Evolutionary conservation across 306 rosid genomes (phyloP).

Genomic region (Lagenaria siceraria): DNA sequence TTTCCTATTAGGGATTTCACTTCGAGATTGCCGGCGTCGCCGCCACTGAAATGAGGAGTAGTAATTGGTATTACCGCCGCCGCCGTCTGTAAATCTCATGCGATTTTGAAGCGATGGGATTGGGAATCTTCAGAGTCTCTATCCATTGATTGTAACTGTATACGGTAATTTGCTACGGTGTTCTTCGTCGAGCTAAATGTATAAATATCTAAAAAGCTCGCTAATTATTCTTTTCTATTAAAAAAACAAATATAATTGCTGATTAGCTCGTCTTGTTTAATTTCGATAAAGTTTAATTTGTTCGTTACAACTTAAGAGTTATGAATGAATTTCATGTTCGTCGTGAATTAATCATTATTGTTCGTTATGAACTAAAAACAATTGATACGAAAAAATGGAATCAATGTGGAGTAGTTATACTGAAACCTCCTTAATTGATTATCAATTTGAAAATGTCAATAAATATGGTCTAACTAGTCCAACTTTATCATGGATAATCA

Average conservation of each 20-base stretch:
- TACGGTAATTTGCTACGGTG: not conserved
- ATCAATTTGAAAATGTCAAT: too few species aligned
- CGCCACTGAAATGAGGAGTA: not conserved
- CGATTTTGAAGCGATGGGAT: not conserved
- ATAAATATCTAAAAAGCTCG: not conserved
- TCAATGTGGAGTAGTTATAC: too few species aligned
- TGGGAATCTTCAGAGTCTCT: not conserved
- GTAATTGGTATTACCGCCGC: not conserved
- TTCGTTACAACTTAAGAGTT: not conserved
- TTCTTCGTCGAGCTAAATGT: not conserved
- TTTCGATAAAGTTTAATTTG: not conserved
- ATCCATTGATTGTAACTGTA: not conserved
- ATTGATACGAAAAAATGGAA: too few species aligned
- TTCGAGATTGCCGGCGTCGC: conserved; percentile 5
- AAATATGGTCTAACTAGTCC: too few species aligned
- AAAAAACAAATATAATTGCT: not conserved
- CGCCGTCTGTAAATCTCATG: not conserved
- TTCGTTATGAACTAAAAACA: too few species aligned
- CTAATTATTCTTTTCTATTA: not conserved
- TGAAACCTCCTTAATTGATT: too few species aligned
- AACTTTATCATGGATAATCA: too few species aligned
- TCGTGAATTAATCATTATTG: too few species aligned
- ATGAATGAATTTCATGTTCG: not conserved
- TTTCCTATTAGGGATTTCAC: not conserved
- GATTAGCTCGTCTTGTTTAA: not conserved